Conservation (phyloP, 805 yeast genomes). For the Candida sanyiensis region DNA sequence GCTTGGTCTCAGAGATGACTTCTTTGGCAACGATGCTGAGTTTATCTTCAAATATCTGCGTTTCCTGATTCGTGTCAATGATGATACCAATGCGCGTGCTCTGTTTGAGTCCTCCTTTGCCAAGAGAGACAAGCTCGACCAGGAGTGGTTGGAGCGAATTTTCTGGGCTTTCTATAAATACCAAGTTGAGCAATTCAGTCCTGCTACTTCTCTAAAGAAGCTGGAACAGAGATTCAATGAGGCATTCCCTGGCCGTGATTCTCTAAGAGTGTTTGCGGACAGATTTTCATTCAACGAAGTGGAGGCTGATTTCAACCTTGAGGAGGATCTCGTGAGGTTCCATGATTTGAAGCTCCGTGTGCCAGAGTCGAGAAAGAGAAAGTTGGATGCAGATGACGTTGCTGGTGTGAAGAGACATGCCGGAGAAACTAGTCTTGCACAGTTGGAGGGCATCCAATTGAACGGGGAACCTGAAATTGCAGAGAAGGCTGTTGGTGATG, state of each 20-base stretch:
- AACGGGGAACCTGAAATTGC: conserved; percentile 3
- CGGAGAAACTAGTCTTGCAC: not conserved
- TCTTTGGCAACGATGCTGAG: conserved; percentile 45
- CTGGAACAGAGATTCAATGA: conserved; percentile 63
- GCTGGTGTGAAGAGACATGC: conserved; percentile 4
- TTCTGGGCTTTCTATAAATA: conserved; percentile 57
- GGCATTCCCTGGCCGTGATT: conserved; percentile 55
- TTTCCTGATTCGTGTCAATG: conserved; percentile 63
- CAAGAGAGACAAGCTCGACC: conserved; percentile 22
- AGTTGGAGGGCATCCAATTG: conserved; percentile 1
- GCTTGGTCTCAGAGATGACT: conserved; percentile 57
- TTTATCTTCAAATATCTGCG: conserved; percentile 67
- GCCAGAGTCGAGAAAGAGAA: conserved; percentile 12
- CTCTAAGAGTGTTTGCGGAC: conserved; percentile 32
- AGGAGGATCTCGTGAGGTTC: conserved; percentile 23
- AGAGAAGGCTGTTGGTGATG: conserved; percentile 7
- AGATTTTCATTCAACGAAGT: conserved; percentile 30
- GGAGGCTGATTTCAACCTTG: conserved; percentile 12
- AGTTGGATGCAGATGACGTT: conserved; percentile 17
- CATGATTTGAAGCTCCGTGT: conserved; percentile 24
- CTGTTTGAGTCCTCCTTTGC: conserved; percentile 73
- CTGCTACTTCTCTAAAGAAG: conserved; percentile 56
- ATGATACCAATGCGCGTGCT: conserved; percentile 67
- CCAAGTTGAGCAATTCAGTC: conserved; percentile 61
- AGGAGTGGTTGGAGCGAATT: conserved; percentile 38